Base-by-base conservation (phyloP, 495 filamentous ascomycete species). In the Beverwykella pulmonaria region DNA sequence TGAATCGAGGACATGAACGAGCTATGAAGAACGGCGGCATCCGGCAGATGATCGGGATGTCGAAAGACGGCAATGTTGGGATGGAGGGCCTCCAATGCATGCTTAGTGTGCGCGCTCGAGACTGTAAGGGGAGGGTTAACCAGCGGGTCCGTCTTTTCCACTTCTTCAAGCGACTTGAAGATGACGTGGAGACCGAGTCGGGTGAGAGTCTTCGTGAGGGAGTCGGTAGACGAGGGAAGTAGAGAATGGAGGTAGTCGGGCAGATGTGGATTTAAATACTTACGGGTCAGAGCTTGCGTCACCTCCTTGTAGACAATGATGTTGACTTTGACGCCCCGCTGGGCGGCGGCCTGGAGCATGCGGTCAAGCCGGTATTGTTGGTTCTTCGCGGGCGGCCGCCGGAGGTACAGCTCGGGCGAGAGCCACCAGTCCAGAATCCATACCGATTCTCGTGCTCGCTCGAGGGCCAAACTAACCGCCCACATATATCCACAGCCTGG, bases 361-460 rank as follows among this genome's bases (percentile, higher is more conserved):
- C 87, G 85, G 76, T 98, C 93, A 47, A 98, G 79, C 0, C 93
- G 90, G 74, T 96, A 98, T 60, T 88, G 81, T 72, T 93, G 86
- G 77, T 94, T 90, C 70, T 85, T 83, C 12, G 88, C 84, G 6
- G 93, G 92, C 9, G 93, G 93, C 23, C 93, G 83, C 65, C 93
- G 87, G 54, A 98, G 82, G 73, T 97, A 96, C 1, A 97, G 81
- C 77, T 98, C 93, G 2, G 91, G 91, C 26, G 87, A 92, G 58
- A 96, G 77, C 92, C 92, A 96, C 92, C 92, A 96, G 75, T 98
- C 93, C 53, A 97, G 78, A 65, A 98, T 97, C 87, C 91, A 97
- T 65, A 98, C 92, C 19, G 84, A 91, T 67, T 96, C 87, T 50
- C 79, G 83, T 0, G 93, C 93, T 71, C 85, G 86, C 81, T 97